Base-by-base conservation (phyloP, 2,329 filamentous ascomycete species). In the Colletotrichum higginsianum region DNA sequence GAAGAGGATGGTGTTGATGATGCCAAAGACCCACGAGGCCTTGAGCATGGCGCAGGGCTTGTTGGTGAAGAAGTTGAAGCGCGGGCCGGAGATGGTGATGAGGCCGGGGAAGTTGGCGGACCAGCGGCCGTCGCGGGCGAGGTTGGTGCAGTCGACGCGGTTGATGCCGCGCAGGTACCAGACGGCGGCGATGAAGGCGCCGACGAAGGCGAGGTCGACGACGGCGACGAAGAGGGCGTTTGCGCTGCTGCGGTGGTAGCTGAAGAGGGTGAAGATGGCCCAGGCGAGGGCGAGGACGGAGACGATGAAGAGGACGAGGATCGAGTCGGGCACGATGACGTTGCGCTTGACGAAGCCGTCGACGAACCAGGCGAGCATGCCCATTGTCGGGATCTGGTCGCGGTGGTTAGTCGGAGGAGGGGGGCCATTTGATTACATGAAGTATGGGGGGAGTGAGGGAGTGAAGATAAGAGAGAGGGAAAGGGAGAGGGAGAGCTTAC, bases 31-130 rank as follows among this genome's bases (percentile, higher is more conserved):
- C 83, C 94, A 98, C 75, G 87, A 88, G 1, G 95, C 93, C 88
- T 98, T 98, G 78, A 98, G 89, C 94, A 98, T 96, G 61, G 92
- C 89, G 83, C 96, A 98, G 6, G 90, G 90, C 86, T 96, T 96
- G 82, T 94, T 87, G 47, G 91, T 81, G 64, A 87, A 81, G 50
- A 91, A 78, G 52, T 86, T 81, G 70, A 90, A 86, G 62, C 82
- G 83, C 58, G 86, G 86, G 46, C 88, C 80, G 40, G 82, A 84
- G 53, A 89, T 89, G 74, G 82, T 85, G 40, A 89, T 88, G 73
- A 94, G 89, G 15, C 88, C 84, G 15, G 92, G 92, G 53, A 95
- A 85, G 60, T 86, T 86, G 64, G 89, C 79, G 76, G 87, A 87
- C 80, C 90, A 90, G 26, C 82, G 78, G 58, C 84, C 82, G 62